Evolutionary conservation across 2,329 filamentous ascomycete genomes (phyloP), one percentile per base, ranked within the genome.

Genomic region (Xylaria digitata): DNA sequence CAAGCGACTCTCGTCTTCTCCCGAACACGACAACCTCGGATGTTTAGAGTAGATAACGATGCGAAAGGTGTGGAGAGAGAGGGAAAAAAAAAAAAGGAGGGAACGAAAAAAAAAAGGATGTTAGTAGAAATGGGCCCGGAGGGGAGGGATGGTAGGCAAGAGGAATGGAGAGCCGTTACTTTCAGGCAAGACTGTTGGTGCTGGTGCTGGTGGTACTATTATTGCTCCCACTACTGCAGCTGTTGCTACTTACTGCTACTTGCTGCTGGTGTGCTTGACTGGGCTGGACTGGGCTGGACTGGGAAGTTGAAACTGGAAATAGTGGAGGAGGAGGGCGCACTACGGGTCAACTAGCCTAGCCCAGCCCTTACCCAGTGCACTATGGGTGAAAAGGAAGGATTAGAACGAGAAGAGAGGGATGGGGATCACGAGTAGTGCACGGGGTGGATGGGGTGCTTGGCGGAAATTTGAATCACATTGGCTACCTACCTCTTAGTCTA

Each of bases 11-110:
- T 70, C 68, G 65, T 66, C 72, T 69, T 72, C 73, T 72, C 61
- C 75, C 74, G 59, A 74, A 73, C 75, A 72, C 75, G 67, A 67
- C 75, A 71, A 73, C 75, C 74, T 74, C 75, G 69, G 53, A 65
- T 59, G 61, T 61, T 65, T 61, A 58, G 57, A 66, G 64, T 60
- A 57, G 57, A 59, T 63, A 65, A 67, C 46, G 63, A 66, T 65
- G 69, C 62, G 62, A 62, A 65, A 71, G 65, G 68, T 67, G 71
- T 74, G 65, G 69, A 55, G 67, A 65, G 66, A 57, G 50, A 48
- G 59, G 37, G 42, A 63, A 61, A 64, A 46, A 66, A 49, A 60
- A 56, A 60, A 56, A 65, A 68, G 61, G 61, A 68, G 64, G 55
- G 67, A 66, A 37, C 26, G 50, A 64, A 66, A 62, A 64, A 66